Conservation (phyloP, 129 eudicot genomes). For the Mikania micrantha region DNA sequence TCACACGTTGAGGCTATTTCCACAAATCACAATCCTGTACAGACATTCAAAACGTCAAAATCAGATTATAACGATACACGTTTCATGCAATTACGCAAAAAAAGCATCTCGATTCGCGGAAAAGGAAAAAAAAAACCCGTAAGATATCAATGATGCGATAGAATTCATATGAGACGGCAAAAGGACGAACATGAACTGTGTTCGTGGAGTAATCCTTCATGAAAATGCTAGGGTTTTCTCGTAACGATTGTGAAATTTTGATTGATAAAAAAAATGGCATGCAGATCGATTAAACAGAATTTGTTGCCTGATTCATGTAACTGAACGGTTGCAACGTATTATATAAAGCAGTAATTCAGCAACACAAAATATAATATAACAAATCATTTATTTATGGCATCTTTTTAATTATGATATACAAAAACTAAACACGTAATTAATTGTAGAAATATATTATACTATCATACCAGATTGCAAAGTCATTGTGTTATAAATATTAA, state of each 20-base stretch:
- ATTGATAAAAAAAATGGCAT: neutral
- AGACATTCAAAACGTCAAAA: neutral
- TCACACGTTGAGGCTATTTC: neutral
- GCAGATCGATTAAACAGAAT: neutral
- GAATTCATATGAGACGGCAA: neutral
- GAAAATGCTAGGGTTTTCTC: neutral
- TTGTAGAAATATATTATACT: too few relatives aligned
- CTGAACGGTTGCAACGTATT: constrained; percentile 10
- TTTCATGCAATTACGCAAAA: neutral
- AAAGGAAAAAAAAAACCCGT: neutral
- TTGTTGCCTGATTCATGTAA: constrained; percentile 8
- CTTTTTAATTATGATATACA: too few relatives aligned
- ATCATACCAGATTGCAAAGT: too few relatives aligned
- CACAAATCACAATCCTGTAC: neutral
- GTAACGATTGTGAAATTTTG: neutral
- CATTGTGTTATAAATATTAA: too few relatives aligned
- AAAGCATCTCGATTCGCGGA: neutral
- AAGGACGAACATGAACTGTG: constrained; percentile 7
- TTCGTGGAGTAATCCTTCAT: neutral
- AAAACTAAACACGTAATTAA: too few relatives aligned
- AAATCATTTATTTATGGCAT: neutral
- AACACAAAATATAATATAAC: neutral
- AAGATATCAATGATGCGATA: neutral
- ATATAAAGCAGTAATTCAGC: constrained; percentile 3
- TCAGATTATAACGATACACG: neutral